Base-by-base conservation (phyloP, 2,329 filamentous ascomycete genomes). In the Volutella citrinella region DNA sequence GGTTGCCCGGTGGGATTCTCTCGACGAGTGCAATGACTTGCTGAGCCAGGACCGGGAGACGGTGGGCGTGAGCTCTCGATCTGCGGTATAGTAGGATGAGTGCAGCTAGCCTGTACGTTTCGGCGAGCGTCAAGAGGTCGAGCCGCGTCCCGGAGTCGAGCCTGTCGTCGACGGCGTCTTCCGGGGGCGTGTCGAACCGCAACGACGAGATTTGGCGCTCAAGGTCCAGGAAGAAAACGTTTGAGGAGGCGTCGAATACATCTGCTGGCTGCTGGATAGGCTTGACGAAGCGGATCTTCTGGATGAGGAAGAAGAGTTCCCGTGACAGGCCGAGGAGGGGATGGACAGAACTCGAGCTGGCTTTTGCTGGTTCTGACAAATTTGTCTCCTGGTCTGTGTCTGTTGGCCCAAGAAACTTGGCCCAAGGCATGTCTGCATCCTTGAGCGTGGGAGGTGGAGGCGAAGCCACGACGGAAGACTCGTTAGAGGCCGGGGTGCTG, bases 1-100 rank as follows among this genome's bases (percentile, higher is more conserved):
- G 22, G 15, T 27, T 40, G 4, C 32, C 36, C 3, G 13, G 21
- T 4, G 36, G 23, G 7, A 40, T 40, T 11, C 28, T 20, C 10
- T 35, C 36, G 4, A 14, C 34, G 9, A 37, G 7, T 14, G 27
- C n/a, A 10, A 41, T 26, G 6, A 37, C 19, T 9, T 33, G 34
- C 10, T 13, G 21, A 8, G 34, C 13, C 7, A 19, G 28, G 7
- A 14, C 20, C 5, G 19, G 15, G 5, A 27, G 15, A 12, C 19
- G 34, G 3, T 19, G 15, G 5, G 5, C 10, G 9, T 37, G 29
- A 11, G 30, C 13, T 24, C 19, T 10, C 2, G 25, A 34, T 13
- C 38, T 27, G 10, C 38, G 26, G 22, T 41, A 41, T 7, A 41
- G 30, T n/a, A 41, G 34, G 17, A 41, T 41, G 9, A 41, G 34